These are phyloP conservation scores for Cladosporium oxysporum DNA, from an alignment of 2,329 filamentous ascomycete genomes.

Conservation along the genomic window DNA sequence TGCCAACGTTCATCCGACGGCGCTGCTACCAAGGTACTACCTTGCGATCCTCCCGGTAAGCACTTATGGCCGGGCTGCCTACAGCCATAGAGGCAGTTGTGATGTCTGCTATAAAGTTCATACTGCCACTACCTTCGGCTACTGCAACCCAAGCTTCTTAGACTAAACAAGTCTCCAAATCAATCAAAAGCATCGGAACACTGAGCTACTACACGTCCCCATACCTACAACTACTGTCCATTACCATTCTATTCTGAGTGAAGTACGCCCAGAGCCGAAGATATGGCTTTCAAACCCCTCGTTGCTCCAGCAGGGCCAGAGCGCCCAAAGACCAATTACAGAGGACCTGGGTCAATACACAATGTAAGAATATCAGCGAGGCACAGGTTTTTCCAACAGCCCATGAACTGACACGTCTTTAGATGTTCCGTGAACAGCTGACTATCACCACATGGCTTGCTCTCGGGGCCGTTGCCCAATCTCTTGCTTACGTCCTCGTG, in stretches of 20 bases:
- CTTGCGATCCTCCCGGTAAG: background rate
- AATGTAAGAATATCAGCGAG: background rate
- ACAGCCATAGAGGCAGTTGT: background rate
- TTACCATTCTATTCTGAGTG: background rate
- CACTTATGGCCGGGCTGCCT: background rate
- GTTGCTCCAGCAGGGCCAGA: slow-evolving; percentile 1
- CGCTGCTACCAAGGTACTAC: background rate
- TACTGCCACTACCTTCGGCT: background rate
- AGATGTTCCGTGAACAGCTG: slow-evolving; percentile 42
- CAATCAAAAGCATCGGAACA: background rate
- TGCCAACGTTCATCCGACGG: background rate
- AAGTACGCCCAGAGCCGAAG: background rate
- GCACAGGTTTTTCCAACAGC: background rate
- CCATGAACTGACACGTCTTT: slow-evolving; percentile 1
- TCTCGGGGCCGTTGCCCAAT: slow-evolving; percentile 44
- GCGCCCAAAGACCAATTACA: slow-evolving; percentile 7
- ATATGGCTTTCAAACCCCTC: slow-evolving; percentile 17
- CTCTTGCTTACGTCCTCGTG: slow-evolving; percentile 38
- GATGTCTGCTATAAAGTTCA: background rate
- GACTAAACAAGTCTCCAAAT: background rate
- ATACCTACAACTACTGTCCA: background rate
- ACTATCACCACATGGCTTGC: slow-evolving; percentile 45
- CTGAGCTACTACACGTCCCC: background rate
- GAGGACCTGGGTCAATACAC: background rate
- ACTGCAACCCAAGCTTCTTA: background rate